Evolutionary conservation across 169 alveolate species (phyloP), one percentile per base, ranked within the genome.

Genomic region (Plasmodium relictum): DNA sequence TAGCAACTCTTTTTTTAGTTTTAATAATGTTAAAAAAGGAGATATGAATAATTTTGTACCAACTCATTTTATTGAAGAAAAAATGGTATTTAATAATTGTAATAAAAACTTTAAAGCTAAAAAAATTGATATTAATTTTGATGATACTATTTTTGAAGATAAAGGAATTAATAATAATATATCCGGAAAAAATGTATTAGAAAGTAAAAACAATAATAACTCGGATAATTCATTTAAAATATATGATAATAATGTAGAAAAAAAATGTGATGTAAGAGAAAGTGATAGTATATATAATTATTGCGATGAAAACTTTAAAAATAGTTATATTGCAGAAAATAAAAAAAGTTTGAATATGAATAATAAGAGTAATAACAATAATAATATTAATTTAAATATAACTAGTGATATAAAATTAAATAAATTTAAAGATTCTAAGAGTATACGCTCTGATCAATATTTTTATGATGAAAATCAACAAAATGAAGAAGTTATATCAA

Each of bases 401-500:
- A 61, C 76, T 48, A 62, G 37, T 65, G 88, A 50, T 41, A 68
- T 93, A 6, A 93, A 92, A 41, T 59, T 94, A 78, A 88, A 85
- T 68, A 65, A 88, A 69, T 89, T 94, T 88, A 93, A 91, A 58
- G 96, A 94, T 26, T 88, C 89, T 42, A 86, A 88, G 31, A 85
- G 94, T 22, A 89, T 94, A 18, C 92, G 95, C 26, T 92, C 95
- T 3, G 96, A 94, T 88, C 94, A 92, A 65, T 91, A 89, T 56
- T 94, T 94, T 70, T 89, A 93, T 91, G 72, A 88, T 69, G 72
- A 93, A 72, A 45, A 88, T 50, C 68, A 69, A 50, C 73, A 62
- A 44, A 71, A 63, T 63, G 90, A 87, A 66, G 71, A 72, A 14
- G 42, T 66, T 37, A 12, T 73, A 58, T 83, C 69, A 52, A 50